Evolutionary conservation across 371 early-diverging fungal genomes (phyloP).

Genomic region (Basidiobolus meristosporus): DNA sequence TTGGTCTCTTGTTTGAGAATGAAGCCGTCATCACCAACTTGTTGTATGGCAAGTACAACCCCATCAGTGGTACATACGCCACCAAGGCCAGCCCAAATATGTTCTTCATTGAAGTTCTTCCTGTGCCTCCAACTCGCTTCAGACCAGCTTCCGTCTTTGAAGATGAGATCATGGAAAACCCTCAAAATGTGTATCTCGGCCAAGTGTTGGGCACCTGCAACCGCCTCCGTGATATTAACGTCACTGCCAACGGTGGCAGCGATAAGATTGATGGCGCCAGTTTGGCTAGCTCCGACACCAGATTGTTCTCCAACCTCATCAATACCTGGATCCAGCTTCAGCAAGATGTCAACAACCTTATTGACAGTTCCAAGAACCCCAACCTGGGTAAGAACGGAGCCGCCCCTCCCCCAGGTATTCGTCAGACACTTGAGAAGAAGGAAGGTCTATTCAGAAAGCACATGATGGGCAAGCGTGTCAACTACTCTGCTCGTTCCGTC

Average conservation of each 20-base stretch:
- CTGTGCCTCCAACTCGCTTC: constrained; percentile 92
- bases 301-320: constrained; percentile 35
- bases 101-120: constrained; percentile 90
- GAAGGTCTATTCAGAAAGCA: constrained; percentile 99
- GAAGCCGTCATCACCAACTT: constrained; percentile 55
- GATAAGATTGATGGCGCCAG: constrained; percentile 14
- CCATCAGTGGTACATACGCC: no score
- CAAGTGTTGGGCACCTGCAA: constrained; percentile 71
- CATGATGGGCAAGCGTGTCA: constrained; percentile 99
- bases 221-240: constrained; percentile 34
- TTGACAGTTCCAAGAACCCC: constrained; percentile 77
- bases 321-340: constrained; percentile 72
- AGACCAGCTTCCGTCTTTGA: constrained; percentile 85
- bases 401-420: constrained; percentile 66
- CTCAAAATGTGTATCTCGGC: constrained; percentile 77
- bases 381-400: constrained; percentile 19
- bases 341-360: constrained; percentile 73
- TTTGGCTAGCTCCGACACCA: constrained; percentile 15
- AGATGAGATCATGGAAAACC: constrained; percentile 82
- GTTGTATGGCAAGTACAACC: constrained; percentile 42
- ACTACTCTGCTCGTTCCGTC: constrained; percentile 98
- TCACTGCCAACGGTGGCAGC: no score
- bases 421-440: constrained; percentile 98
- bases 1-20: constrained; percentile 50
- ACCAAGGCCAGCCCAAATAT: constrained; percentile 40